phyloP scores from a whole-genome alignment of 2,329 filamentous ascomycete genomes.

The Parafenestella ontariensis region DNA sequence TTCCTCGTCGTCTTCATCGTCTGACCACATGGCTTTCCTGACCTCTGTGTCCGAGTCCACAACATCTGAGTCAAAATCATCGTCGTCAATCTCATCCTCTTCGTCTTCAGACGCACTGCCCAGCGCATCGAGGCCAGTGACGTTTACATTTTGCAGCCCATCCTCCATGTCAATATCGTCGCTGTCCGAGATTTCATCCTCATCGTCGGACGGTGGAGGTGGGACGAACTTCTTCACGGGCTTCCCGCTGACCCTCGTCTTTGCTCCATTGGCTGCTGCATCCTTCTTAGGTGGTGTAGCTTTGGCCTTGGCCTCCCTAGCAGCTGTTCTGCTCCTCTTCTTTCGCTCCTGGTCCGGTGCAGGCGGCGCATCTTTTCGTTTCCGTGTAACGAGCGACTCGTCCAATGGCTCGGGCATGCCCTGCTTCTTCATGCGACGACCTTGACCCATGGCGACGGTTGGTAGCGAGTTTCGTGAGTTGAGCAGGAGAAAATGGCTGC shows the following conservation, averaged over 20 bases:
- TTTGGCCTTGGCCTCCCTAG: constrained; percentile 33
- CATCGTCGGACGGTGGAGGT: constrained; percentile 39
- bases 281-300: constrained; percentile 42
- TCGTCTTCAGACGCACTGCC: constrained; percentile 44
- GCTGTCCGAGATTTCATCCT: constrained; percentile 32
- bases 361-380: constrained; percentile 79
- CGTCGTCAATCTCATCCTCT: constrained; percentile 47
- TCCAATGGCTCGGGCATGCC: constrained; percentile 83
- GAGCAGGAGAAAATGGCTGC: constrained; percentile 3
- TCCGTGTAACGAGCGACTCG: constrained; percentile 76
- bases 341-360: constrained; percentile 60
- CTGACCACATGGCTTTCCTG: constrained; percentile 80
- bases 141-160: constrained; percentile 41
- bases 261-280: constrained; percentile 50
- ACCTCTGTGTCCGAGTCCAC: constrained; percentile 68
- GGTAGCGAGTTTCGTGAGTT: background rate
- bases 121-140: constrained; percentile 49
- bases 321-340: constrained; percentile 62
- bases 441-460: constrained; percentile 73
- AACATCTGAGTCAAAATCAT: constrained; percentile 52
- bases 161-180: constrained; percentile 53
- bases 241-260: constrained; percentile 32
- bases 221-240: constrained; percentile 43
- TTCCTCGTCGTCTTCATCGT: constrained; percentile 93
- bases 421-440: constrained; percentile 96